phyloP scores from a whole-genome alignment of 2,329 filamentous ascomycete genomes.

The Incumbomyces delicatus region DNA sequence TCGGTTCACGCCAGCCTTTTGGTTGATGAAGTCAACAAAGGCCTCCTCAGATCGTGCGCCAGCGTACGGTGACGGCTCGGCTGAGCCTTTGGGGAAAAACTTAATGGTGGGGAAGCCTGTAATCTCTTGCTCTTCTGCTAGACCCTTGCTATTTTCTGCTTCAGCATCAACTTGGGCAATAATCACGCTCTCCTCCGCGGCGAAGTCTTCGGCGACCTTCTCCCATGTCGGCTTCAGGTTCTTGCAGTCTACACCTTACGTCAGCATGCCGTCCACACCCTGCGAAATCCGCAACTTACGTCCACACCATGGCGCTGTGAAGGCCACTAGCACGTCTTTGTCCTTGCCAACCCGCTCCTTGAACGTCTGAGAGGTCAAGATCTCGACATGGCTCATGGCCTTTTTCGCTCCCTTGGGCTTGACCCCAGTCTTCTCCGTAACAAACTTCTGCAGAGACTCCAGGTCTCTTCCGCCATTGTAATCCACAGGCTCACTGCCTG shows the following conservation, averaged over 20 bases:
- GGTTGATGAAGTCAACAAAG: conserved; percentile 74
- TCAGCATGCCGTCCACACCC: neutral
- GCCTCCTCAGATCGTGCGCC: conserved; percentile 68
- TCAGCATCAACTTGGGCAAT: conserved; percentile 96
- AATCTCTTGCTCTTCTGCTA: conserved; percentile 66
- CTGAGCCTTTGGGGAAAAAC: conserved; percentile 83
- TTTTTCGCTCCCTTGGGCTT: conserved; percentile 65
- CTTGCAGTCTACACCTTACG: conserved; percentile 71
- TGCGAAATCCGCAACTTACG: conserved; percentile 52
- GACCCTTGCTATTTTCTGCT: conserved; percentile 70
- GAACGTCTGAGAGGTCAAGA: conserved; percentile 73
- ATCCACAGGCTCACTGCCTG: conserved; percentile 72
- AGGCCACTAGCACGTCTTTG: conserved; percentile 86
- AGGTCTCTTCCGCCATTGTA: conserved; percentile 82
- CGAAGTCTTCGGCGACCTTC: conserved; percentile 70
- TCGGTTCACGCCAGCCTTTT: conserved; percentile 80
- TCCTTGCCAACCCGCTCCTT: conserved; percentile 67
- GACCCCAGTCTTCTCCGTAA: conserved; percentile 76
- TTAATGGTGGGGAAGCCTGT: conserved; percentile 93
- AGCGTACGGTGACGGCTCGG: conserved; percentile 59
- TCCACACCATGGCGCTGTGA: conserved; percentile 97
- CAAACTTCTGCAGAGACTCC: conserved; percentile 71
- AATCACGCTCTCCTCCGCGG: conserved; percentile 64
- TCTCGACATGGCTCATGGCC: conserved; percentile 63
- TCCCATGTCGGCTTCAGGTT: conserved; percentile 84